These are phyloP conservation scores for Peribolospora baueri DNA, from an alignment of 768 basidiomycete genomes.

Conservation along the genomic window DNA sequence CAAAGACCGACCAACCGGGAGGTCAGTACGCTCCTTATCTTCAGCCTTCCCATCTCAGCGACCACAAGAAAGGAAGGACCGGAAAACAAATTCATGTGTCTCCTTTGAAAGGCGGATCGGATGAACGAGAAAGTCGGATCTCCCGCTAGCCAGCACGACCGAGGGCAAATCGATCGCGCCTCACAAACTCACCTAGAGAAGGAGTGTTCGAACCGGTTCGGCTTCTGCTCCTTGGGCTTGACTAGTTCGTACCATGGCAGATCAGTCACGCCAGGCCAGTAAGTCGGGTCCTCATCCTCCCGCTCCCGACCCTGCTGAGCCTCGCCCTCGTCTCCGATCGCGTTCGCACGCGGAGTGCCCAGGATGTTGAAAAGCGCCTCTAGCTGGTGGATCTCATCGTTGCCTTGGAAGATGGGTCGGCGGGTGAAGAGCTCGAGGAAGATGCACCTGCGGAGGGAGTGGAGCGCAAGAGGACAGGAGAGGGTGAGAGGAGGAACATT, in stretches of 20 bases:
- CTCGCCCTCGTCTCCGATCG: neutral
- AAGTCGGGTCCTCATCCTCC: slow-evolving; percentile 26
- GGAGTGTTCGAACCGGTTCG: slow-evolving; percentile 54
- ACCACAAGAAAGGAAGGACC: neutral
- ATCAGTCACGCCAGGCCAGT: slow-evolving; percentile 58
- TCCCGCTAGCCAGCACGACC: neutral
- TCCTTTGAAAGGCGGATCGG: too few relatives aligned
- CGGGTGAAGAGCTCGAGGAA: slow-evolving; percentile 93
- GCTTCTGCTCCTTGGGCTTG: slow-evolving; percentile 51
- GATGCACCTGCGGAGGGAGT: slow-evolving; percentile 43
- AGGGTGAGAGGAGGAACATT: neutral
- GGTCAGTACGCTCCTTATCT: too few relatives aligned
- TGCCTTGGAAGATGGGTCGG: slow-evolving; percentile 92
- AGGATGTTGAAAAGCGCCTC: slow-evolving; percentile 75
- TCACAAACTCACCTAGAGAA: slow-evolving; percentile 43
- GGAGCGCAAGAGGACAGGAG: neutral
- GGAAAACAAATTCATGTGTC: neutral
- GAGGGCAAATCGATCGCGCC: too few relatives aligned
- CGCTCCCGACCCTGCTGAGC: too few relatives aligned
- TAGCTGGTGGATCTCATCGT: slow-evolving; percentile 90
- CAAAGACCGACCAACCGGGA: neutral
- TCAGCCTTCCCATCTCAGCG: neutral
- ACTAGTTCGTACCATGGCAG: slow-evolving; percentile 99
- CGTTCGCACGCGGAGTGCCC: slow-evolving; percentile 40
- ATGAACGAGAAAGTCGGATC: neutral